Conservation (phyloP, 495 filamentous ascomycete species). For the Penicillium antarcticum region DNA sequence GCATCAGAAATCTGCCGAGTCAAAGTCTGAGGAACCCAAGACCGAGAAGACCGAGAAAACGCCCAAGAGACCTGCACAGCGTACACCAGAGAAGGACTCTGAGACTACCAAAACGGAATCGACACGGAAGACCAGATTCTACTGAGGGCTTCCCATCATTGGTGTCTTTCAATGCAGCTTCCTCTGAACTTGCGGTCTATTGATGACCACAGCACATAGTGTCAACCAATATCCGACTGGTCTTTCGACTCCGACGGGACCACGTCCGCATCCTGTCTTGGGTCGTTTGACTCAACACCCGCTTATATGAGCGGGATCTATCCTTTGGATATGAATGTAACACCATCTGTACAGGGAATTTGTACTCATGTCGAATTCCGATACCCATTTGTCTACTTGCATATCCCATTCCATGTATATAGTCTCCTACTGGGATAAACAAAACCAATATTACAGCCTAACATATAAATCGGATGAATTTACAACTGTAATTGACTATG, state of each 20-base stretch:
- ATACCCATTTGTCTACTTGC: not conserved
- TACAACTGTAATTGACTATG: too few species aligned
- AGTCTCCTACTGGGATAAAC: not conserved
- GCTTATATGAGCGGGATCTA: too few species aligned
- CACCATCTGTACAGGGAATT: constrained; percentile 7
- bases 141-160: constrained; percentile 13
- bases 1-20: constrained; percentile 31
- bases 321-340: not conserved
- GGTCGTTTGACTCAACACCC: too few species aligned
- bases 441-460: not conserved
- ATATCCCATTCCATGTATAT: constrained; percentile 7
- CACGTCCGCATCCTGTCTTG: too few species aligned
- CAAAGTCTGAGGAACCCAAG: constrained; percentile 1
- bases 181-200: not conserved
- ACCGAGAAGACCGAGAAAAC: constrained; percentile 8
- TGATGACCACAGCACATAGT: not conserved
- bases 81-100: constrained; percentile 11
- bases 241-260: too few species aligned
- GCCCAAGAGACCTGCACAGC: constrained; percentile 7
- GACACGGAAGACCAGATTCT: constrained; percentile 34
- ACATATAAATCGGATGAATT: too few species aligned
- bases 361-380: constrained; percentile 1
- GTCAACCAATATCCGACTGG: too few species aligned
- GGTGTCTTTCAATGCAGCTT: not conserved
- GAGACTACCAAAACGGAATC: constrained; percentile 13